Evolutionary conservation across 305 asterid genomes (phyloP).

Genomic region (Fraxinus nigra): DNA sequence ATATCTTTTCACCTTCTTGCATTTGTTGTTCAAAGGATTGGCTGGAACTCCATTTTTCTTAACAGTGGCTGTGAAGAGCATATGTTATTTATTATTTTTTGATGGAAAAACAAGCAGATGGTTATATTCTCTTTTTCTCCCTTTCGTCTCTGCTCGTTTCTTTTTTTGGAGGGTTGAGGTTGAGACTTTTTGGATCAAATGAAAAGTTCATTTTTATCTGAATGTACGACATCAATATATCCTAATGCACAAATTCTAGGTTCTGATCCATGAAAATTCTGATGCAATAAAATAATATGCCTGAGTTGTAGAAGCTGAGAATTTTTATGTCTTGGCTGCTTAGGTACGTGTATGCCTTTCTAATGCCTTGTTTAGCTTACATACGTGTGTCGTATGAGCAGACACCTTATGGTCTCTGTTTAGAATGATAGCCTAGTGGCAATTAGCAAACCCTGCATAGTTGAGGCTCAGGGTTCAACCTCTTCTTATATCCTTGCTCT

Average conservation of each 20-base stretch:
- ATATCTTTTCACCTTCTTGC: conserved; percentile 11
- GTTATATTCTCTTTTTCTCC: neutral
- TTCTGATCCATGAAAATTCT: neutral
- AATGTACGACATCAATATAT: neutral
- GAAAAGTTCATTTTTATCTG: neutral
- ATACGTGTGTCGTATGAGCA: neutral
- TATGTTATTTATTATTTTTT: neutral
- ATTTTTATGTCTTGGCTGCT: neutral
- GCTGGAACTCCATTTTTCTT: neutral
- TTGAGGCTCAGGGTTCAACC: neutral
- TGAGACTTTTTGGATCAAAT: neutral
- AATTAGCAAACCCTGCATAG: neutral
- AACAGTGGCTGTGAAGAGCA: neutral
- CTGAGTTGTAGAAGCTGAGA: neutral
- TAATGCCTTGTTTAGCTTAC: neutral
- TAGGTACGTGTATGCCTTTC: neutral
- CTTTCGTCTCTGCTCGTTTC: neutral
- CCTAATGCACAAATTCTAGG: neutral
- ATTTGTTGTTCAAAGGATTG: neutral
- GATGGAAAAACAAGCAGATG: neutral
- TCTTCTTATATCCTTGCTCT: neutral
- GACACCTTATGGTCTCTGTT: neutral
- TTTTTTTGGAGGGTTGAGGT: neutral
- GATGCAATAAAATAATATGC: neutral
- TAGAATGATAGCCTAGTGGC: neutral